Conservation (phyloP, 805 yeast species). For the Metschnikowia lachancei region DNA sequence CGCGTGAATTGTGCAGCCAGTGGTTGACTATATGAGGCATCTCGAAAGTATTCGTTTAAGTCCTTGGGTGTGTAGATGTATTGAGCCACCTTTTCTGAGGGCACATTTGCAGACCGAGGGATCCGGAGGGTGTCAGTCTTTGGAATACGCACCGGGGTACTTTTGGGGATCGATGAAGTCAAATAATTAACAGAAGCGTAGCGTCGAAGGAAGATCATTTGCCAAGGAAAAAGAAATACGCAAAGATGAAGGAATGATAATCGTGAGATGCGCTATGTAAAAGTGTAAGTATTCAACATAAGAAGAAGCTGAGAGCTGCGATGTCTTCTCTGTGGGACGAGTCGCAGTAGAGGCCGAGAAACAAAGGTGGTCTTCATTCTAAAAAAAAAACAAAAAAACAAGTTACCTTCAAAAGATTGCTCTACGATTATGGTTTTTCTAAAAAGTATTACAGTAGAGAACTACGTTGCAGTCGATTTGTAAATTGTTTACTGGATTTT, state of each 20-base stretch:
- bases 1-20: constrained; percentile 13
- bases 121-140: not conserved
- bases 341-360: not conserved
- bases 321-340: not conserved
- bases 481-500: too few relatives aligned
- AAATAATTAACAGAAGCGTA: constrained; percentile 13
- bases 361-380: not conserved
- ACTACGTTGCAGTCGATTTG: too few relatives aligned
- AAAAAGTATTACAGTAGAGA: too few relatives aligned
- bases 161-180: constrained; percentile 11
- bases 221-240: too few relatives aligned
- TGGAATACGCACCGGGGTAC: constrained; percentile 4
- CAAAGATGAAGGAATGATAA: too few relatives aligned
- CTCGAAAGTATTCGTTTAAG: constrained; percentile 13
- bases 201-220: constrained; percentile 4
- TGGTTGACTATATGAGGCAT: constrained; percentile 10
- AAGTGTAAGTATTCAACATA: too few relatives aligned
- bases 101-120: not conserved
- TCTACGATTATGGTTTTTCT: too few relatives aligned
- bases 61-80: constrained; percentile 14
- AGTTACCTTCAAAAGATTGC: too few relatives aligned
- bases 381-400: too few relatives aligned
- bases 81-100: constrained; percentile 8
- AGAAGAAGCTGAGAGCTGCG: not conserved
- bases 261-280: too few relatives aligned